phyloP scores from a whole-genome alignment of 1,284 basidiomycete genomes.

The Austroboletus sp. region DNA sequence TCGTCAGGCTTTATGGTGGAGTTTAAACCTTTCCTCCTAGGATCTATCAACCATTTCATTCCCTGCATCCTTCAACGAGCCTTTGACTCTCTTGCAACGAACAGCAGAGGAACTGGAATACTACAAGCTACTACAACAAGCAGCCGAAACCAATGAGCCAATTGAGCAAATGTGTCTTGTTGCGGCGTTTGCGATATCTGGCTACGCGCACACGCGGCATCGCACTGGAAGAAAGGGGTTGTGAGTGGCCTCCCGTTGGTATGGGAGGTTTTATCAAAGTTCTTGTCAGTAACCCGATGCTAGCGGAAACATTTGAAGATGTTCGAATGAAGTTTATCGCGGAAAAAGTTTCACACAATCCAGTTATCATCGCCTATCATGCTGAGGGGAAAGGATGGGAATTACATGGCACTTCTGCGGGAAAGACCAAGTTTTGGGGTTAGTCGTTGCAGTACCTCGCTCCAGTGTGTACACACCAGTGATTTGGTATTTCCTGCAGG shows the following conservation, averaged over 20 bases:
- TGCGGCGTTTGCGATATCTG: constrained; percentile 78
- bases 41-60: constrained; percentile 81
- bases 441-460: constrained; percentile 24
- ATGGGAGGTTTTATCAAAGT: constrained; percentile 2
- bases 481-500: constrained; percentile 40
- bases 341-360: constrained; percentile 86
- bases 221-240: constrained; percentile 82
- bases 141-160: constrained; percentile 55
- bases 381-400: constrained; percentile 75
- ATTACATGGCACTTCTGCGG: constrained; percentile 62
- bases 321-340: constrained; percentile 72
- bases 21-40: constrained; percentile 34
- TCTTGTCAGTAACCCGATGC: constrained; percentile 68
- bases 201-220: constrained; percentile 75
- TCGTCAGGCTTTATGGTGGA: neutral
- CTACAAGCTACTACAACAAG: constrained; percentile 60
- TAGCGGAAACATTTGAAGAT: constrained; percentile 86
- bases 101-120: constrained; percentile 83
- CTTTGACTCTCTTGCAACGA: constrained; percentile 74
- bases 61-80: constrained; percentile 86
- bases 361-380: constrained; percentile 77
- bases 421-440: constrained; percentile 89
- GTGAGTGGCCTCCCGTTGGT: constrained; percentile 41
- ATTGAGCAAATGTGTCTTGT: constrained; percentile 70
- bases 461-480: constrained; percentile 11